Conservation (phyloP, 352 stramenopile species). For the Pythium sukuiense region DNA sequence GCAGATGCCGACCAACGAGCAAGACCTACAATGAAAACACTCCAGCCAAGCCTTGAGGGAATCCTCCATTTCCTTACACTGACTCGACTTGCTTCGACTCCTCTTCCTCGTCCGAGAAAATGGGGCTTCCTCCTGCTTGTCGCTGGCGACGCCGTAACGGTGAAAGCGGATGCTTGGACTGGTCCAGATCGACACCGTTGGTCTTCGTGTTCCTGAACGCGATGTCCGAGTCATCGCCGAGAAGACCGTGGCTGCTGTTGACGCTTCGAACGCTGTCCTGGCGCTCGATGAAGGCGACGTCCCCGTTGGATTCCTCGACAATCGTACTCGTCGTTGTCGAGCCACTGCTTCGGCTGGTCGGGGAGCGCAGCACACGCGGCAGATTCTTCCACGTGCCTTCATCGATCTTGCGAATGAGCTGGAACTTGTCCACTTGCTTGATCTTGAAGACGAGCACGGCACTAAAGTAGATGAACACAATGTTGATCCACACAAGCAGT, state of each 20-base stretch:
- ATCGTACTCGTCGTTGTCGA: conserved; percentile 10
- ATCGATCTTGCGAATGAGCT: conserved; percentile 76
- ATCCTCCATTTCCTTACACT: conserved; percentile 29
- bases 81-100: conserved; percentile 28
- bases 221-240: conserved; percentile 13
- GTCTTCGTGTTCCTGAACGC: neutral
- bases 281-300: conserved; percentile 17
- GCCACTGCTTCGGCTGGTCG: conserved; percentile 21
- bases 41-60: neutral
- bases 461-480: conserved; percentile 87
- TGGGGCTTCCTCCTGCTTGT: conserved; percentile 8
- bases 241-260: conserved; percentile 35
- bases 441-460: conserved; percentile 89
- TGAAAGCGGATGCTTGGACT: conserved; percentile 34
- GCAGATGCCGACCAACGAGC: conserved; percentile 33
- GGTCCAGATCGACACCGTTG: conserved; percentile 3
- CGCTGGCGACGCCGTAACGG: conserved; percentile 38
- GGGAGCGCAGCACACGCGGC: conserved; percentile 67
- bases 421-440: conserved; percentile 85
- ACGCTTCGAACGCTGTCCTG: conserved; percentile 47
- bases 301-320: neutral
- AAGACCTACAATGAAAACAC: conserved; percentile 26
- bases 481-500: conserved; percentile 87
- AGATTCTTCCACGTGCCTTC: conserved; percentile 81
- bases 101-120: conserved; percentile 32